Conservation (phyloP, 352 stramenopile genomes). For the Phytophthora lateralis region DNA sequence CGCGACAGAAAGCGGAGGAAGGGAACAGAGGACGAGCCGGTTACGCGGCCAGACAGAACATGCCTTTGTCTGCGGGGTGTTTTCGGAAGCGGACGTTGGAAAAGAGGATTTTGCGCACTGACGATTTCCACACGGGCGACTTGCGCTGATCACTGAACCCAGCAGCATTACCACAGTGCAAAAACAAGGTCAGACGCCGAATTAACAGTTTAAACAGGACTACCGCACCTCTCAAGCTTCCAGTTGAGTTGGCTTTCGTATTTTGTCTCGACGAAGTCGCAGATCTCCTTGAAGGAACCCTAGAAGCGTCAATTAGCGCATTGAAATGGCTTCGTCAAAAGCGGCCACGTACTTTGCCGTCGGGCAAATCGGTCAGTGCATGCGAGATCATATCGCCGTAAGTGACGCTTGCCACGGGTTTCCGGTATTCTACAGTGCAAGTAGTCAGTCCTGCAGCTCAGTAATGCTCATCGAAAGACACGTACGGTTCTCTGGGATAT, state of each 20-base stretch:
- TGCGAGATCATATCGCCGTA: constrained; percentile 92
- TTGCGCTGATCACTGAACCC: constrained; percentile 76
- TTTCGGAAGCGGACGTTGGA: constrained; percentile 87
- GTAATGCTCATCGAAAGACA: background rate
- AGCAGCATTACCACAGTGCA: constrained; percentile 17
- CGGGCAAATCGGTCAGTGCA: constrained; percentile 64
- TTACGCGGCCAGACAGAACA: constrained; percentile 76
- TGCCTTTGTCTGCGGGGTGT: constrained; percentile 68
- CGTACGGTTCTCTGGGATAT: constrained; percentile 79
- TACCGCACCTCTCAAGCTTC: constrained; percentile 82
- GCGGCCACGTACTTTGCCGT: constrained; percentile 61
- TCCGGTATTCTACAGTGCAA: constrained; percentile 64
- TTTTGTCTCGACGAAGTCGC: constrained; percentile 85
- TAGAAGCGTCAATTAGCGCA: constrained; percentile 15
- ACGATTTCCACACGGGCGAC: constrained; percentile 90
- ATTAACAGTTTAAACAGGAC: background rate
- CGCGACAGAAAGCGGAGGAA: background rate
- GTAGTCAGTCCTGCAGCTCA: background rate
- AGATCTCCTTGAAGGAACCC: constrained; percentile 91
- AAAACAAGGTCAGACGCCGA: constrained; percentile 15
- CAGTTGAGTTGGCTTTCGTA: constrained; percentile 91
- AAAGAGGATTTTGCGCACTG: constrained; percentile 90
- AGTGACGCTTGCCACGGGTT: constrained; percentile 79
- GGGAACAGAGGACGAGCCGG: background rate
- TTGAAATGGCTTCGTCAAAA: constrained; percentile 22